Conservation (phyloP, 1,139 yeast species). For the Blastobotrys ciferrii region DNA sequence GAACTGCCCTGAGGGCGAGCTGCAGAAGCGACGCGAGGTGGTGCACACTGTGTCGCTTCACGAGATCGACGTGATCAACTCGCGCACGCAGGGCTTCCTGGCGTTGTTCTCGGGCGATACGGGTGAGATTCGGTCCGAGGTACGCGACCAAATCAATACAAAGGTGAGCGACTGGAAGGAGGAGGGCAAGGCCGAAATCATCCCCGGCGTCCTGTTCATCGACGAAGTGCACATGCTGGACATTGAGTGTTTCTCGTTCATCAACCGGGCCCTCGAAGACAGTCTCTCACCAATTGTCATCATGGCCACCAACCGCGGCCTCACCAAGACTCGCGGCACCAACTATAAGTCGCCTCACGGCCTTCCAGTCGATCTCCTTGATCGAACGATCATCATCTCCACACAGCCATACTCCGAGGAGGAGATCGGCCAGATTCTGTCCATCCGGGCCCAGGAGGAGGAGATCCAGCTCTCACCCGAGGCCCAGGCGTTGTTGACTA, state of each 20-base stretch:
- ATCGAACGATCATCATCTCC: constrained; percentile 89
- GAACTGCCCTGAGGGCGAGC: constrained; percentile 98
- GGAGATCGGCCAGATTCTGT: constrained; percentile 80
- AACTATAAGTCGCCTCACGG: constrained; percentile 96
- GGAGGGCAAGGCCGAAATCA: constrained; percentile 97
- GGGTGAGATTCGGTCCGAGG: constrained; percentile 94
- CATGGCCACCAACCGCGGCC: constrained; percentile 98
- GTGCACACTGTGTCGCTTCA: constrained; percentile 96
- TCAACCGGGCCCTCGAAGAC: constrained; percentile 95
- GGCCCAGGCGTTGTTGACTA: constrained; percentile 85
- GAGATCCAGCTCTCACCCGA: constrained; percentile 83
- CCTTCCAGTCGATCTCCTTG: constrained; percentile 88
- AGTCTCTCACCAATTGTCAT: constrained; percentile 96
- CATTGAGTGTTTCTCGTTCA: constrained; percentile 92
- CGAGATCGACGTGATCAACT: constrained; percentile 96
- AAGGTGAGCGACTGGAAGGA: constrained; percentile 99
- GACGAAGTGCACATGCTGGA: constrained; percentile 99
- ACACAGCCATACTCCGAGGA: constrained; percentile 74
- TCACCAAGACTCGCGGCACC: constrained; percentile 89
- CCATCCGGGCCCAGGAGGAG: constrained; percentile 94
- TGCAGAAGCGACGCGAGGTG: constrained; percentile 91
- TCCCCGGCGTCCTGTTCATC: constrained; percentile 96
- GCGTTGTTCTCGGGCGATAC: constrained; percentile 97
- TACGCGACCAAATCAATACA: constrained; percentile 93
- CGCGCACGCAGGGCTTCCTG: constrained; percentile 95